These are phyloP conservation scores for Penicillium pulvis DNA, from an alignment of 495 filamentous ascomycete genomes.

Conservation along the genomic window DNA sequence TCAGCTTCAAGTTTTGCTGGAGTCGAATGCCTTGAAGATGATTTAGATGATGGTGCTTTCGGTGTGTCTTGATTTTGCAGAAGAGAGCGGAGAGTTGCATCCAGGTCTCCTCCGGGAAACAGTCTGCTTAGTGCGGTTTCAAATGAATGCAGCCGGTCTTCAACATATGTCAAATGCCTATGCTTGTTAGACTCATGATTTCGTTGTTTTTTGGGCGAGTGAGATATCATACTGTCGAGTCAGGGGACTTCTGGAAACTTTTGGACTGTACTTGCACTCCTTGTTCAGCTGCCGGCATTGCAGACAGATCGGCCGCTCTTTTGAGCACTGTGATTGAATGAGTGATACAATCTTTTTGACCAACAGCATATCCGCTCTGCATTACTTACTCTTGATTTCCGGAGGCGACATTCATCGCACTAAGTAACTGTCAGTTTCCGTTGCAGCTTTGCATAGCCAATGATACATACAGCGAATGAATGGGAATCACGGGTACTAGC, in stretches of 20 bases:
- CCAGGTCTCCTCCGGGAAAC: conserved; percentile 49
- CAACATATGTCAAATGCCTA: conserved; percentile 52
- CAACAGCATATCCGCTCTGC: background rate
- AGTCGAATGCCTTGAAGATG: conserved; percentile 43
- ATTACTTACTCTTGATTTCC: conserved; percentile 48
- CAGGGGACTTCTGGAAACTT: conserved; percentile 48
- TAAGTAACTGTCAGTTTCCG: conserved; percentile 15
- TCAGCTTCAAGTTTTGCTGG: conserved; percentile 40
- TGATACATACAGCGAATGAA: conserved; percentile 48
- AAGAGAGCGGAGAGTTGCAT: conserved; percentile 47
- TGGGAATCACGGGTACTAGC: conserved; percentile 51
- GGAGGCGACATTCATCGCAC: conserved; percentile 54
- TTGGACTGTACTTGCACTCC: conserved; percentile 53
- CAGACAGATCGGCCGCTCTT: conserved; percentile 47
- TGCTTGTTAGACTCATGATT: conserved; percentile 11
- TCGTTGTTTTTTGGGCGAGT: background rate
- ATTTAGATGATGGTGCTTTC: conserved; percentile 39
- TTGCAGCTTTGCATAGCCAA: background rate
- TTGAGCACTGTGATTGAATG: conserved; percentile 43
- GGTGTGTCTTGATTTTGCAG: conserved; percentile 43
- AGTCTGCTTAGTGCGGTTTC: conserved; percentile 47
- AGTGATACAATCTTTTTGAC: conserved; percentile 5
- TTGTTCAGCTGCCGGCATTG: conserved; percentile 49
- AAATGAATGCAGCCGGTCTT: conserved; percentile 49
- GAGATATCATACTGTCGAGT: conserved; percentile 44